These are phyloP conservation scores for Leishmania major DNA, from an alignment of 208 protist genomes.

Conservation along the genomic window DNA sequence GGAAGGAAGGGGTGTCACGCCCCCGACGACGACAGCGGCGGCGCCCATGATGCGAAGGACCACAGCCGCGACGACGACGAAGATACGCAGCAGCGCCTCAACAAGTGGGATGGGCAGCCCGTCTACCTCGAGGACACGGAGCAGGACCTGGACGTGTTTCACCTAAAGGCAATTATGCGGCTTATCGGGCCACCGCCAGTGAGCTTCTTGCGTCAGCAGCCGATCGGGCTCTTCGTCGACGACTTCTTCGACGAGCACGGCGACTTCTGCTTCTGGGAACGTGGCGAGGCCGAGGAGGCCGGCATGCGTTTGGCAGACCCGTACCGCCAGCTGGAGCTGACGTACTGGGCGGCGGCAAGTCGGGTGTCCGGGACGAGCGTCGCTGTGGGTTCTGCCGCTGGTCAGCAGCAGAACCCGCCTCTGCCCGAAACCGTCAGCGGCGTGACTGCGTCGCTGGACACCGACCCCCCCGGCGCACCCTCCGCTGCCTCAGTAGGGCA, in stretches of 20 bases:
- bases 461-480: no score
- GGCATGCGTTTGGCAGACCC: constrained; percentile 9
- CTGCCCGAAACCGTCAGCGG: background rate
- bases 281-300: constrained; percentile 35
- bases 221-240: constrained; percentile 44
- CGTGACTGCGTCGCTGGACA: background rate
- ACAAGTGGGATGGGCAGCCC: constrained; percentile 19
- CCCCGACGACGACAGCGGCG: no score
- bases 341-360: background rate
- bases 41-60: no score
- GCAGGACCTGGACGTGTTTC: constrained; percentile 55
- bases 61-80: background rate
- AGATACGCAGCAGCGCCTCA: constrained; percentile 1
- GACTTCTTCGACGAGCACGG: constrained; percentile 47
- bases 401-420: background rate
- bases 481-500: no score
- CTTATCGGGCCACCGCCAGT: constrained; percentile 59
- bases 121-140: constrained; percentile 45
- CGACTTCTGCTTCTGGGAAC: constrained; percentile 43
- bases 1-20: background rate
- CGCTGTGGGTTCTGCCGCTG: background rate
- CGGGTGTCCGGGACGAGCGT: no score
- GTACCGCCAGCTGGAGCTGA: background rate
- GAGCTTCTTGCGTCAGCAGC: constrained; percentile 31
- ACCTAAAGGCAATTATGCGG: constrained; percentile 56